Conservation (phyloP, 78 protist genomes). For the Dictyostelium discoideum region DNA sequence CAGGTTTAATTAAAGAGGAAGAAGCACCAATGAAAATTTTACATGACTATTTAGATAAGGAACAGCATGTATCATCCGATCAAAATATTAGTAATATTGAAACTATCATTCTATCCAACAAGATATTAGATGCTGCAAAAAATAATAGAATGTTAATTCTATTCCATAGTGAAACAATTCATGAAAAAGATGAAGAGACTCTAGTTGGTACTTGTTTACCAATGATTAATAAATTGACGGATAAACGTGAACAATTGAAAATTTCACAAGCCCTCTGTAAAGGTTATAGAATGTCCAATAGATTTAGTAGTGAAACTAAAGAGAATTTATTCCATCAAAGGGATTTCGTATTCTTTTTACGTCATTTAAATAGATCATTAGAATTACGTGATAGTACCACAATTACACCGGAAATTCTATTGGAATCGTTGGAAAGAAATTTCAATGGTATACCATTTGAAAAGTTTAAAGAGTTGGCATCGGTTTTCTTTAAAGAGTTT, state of each 20-base stretch:
- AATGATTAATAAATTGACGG: background rate
- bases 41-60: conserved; percentile 69
- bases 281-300: background rate
- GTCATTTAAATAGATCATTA: conserved; percentile 25
- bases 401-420: conserved; percentile 15
- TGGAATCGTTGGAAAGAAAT: conserved; percentile 59
- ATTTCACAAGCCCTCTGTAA: conserved; percentile 19
- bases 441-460: conserved; percentile 30
- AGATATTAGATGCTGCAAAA: conserved; percentile 74
- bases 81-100: conserved; percentile 1
- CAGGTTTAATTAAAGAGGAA: conserved; percentile 45
- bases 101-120: conserved; percentile 45
- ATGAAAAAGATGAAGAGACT: conserved; percentile 9
- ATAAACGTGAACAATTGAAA: background rate
- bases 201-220: conserved; percentile 36
- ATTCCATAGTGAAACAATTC: conserved; percentile 27
- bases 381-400: background rate
- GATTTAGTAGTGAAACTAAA: background rate
- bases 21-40: conserved; percentile 51
- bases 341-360: conserved; percentile 71
- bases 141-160: conserved; percentile 58
- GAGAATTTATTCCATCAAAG: conserved; percentile 62
- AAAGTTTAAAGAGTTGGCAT: conserved; percentile 23
- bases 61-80: conserved; percentile 10
- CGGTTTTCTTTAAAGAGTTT: conserved; percentile 7